These are phyloP conservation scores for Cutaneotrichosporon sp. DNA, from an alignment of 1,284 basidiomycete genomes.

Conservation along the genomic window DNA sequence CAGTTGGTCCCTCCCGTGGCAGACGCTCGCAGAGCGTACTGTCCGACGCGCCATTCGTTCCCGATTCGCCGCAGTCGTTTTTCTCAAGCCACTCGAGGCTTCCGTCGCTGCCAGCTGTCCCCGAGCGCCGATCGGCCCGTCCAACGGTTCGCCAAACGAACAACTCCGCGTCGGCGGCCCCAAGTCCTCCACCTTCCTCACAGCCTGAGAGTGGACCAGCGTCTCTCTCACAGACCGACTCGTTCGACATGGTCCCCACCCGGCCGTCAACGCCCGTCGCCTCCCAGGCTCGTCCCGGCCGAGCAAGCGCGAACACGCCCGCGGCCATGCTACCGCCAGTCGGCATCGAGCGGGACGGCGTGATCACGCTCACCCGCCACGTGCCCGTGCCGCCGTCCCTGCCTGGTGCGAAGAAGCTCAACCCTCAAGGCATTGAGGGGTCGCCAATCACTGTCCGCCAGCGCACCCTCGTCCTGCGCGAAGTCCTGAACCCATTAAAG, in stretches of 20 bases:
- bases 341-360: not conserved
- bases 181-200: no score
- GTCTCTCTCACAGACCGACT: no score
- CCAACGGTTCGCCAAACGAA: no score
- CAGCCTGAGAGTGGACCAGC: no score
- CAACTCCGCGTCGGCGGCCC: no score
- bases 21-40: constrained; percentile 8
- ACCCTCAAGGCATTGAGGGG: not conserved
- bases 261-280: not conserved
- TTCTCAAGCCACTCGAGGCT: not conserved
- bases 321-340: not conserved
- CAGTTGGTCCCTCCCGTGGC: not conserved
- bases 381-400: not conserved
- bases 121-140: not conserved
- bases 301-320: not conserved
- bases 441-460: not conserved
- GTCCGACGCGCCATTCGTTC: constrained; percentile 8
- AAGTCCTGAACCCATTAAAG: constrained; percentile 8
- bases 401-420: not conserved
- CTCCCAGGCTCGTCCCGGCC: not conserved
- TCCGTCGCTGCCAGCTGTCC: not conserved
- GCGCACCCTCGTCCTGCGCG: not conserved
- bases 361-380: not conserved
- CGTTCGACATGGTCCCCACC: no score
- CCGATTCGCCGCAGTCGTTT: not conserved